phyloP scores from a whole-genome alignment of 192 early-diverging fungal genomes.

The Geranomyces variabilis region DNA sequence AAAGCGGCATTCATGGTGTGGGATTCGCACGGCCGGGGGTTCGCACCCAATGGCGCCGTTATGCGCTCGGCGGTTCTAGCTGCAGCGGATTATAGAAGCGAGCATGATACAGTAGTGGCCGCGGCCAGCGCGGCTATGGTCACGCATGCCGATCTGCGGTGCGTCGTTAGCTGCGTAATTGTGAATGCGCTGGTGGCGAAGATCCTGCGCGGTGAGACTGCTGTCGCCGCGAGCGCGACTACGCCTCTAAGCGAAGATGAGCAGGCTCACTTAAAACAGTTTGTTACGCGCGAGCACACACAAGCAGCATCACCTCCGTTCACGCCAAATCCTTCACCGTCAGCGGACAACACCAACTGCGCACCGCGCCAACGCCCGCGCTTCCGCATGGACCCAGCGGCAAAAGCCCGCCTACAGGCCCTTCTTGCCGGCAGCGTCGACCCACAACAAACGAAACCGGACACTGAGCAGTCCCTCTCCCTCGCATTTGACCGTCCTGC shows the following conservation, averaged over 20 bases:
- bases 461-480: neutral
- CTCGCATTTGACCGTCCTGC: slow-evolving; percentile 5
- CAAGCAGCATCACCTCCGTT: too few species aligned
- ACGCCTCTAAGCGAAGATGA: too few species aligned
- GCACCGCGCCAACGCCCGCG: slow-evolving; percentile 5
- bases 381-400: neutral
- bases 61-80: slow-evolving; percentile 49
- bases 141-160: slow-evolving; percentile 55
- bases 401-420: neutral
- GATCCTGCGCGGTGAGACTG: slow-evolving; percentile 22
- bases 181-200: slow-evolving; percentile 40
- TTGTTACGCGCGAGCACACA: too few species aligned
- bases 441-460: too few species aligned
- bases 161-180: slow-evolving; percentile 48
- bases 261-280: too few species aligned
- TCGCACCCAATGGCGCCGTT: slow-evolving; percentile 52
- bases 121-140: slow-evolving; percentile 31
- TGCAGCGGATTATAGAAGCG: neutral
- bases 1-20: slow-evolving; percentile 47
- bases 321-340: too few species aligned
- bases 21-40: slow-evolving; percentile 29
- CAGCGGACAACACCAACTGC: neutral
- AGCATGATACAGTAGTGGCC: slow-evolving; percentile 7
- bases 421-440: slow-evolving; percentile 7
- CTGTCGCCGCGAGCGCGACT: too few species aligned